Evolutionary conservation across 2,329 filamentous ascomycete genomes (phyloP).

Genomic region (Fusarium pseudoanthophilum): DNA sequence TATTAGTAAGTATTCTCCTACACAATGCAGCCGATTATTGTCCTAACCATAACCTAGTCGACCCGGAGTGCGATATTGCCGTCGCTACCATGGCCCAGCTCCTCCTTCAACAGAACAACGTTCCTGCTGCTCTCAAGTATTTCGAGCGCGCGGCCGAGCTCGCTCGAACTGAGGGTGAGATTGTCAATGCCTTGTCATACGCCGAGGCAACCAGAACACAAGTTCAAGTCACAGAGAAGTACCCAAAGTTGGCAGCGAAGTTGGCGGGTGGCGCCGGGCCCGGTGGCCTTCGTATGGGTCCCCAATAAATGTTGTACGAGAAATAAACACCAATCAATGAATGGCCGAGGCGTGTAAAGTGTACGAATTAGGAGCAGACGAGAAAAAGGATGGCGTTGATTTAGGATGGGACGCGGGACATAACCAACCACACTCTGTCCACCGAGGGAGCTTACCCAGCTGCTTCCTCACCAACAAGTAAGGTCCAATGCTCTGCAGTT

Average conservation of each 20-base stretch:
- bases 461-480: conserved; percentile 39
- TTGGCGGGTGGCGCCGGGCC: conserved; percentile 58
- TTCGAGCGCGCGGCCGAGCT: conserved; percentile 97
- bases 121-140: conserved; percentile 93
- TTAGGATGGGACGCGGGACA: conserved; percentile 29
- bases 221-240: conserved; percentile 89
- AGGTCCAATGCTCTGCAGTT: conserved; percentile 44
- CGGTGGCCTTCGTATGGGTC: conserved; percentile 52
- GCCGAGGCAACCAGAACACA: conserved; percentile 97
- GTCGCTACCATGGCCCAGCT: conserved; percentile 99
- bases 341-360: conserved; percentile 42
- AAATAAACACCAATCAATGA: conserved; percentile 30
- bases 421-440: conserved; percentile 24
- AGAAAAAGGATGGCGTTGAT: conserved; percentile 36
- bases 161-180: conserved; percentile 92
- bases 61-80: conserved; percentile 98
- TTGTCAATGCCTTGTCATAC: conserved; percentile 95
- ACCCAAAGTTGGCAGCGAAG: conserved; percentile 80
- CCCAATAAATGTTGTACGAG: conserved; percentile 44
- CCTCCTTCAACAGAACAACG: conserved; percentile 96
- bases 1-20: conserved; percentile 76
- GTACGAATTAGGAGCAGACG: conserved; percentile 43
- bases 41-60: conserved; percentile 70
- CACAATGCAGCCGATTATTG: background rate
- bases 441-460: conserved; percentile 27